Conservation (phyloP, 164 flowering plant genomes). For the Vitis vinifera region ASM3070453v1 NC_081822.1:4459501-4460000, state of each 20-base stretch:
- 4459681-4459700: no score
- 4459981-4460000: constrained; percentile 31
- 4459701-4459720: no score
- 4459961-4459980: background rate
- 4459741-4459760: background rate
- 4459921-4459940: constrained; percentile 44
- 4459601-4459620: no score
- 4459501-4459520: background rate
- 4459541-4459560: no score
- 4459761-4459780: background rate
- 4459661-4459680: no score
- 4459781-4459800: constrained; percentile 49
- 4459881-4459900: constrained; percentile 94
- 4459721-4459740: no score
- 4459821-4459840: constrained; percentile 60
- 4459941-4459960: constrained; percentile 1
- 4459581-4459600: no score
- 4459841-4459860: constrained; percentile 75
- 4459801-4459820: constrained; percentile 69
- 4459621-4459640: no score
- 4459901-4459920: constrained; percentile 83
- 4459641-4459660: no score
- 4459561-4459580: no score
- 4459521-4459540: background rate
- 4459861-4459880: constrained; percentile 77